A percentile compares a stretch with the other conserved stretches of the same genome.
phyloP scores from a whole-genome alignment of 1,284 basidiomycete genomes.

The Leccinum subrobustum region DNA sequence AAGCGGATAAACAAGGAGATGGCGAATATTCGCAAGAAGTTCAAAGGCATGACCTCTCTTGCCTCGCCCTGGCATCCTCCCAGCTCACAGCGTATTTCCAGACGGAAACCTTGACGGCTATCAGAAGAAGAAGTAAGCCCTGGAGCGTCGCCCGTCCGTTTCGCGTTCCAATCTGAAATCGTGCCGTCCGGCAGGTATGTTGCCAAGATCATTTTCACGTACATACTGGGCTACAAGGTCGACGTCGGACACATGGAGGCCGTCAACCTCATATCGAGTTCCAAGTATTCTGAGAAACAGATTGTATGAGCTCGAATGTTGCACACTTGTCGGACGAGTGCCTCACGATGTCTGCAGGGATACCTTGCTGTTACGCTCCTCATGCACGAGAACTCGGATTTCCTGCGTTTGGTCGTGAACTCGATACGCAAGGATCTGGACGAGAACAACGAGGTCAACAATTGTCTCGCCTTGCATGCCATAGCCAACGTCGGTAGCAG shows the following conservation, averaged over 20 bases:
- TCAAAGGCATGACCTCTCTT: conserved; percentile 68
- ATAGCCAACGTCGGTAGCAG: conserved; percentile 97
- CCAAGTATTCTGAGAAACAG: conserved; percentile 98
- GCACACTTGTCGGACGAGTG: neutral
- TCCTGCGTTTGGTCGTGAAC: conserved; percentile 94
- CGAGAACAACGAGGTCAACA: conserved; percentile 92
- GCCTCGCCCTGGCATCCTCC: conserved; percentile 3
- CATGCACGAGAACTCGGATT: conserved; percentile 98
- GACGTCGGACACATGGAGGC: conserved; percentile 99
- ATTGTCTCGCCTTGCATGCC: conserved; percentile 95
- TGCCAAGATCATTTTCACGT: conserved; percentile 98
- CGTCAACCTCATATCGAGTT: conserved; percentile 93
- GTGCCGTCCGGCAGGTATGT: conserved; percentile 64
- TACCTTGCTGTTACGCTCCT: conserved; percentile 96
- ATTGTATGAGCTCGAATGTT: conserved; percentile 62
- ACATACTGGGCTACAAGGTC: conserved; percentile 98
- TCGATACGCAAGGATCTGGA: conserved; percentile 98
- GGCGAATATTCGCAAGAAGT: conserved; percentile 99
- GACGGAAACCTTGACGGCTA: conserved; percentile 98
- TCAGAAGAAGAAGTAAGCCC: conserved; percentile 94
- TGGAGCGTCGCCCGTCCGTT: conserved; percentile 16
- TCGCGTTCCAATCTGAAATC: conserved; percentile 13
- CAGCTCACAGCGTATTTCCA: conserved; percentile 32
- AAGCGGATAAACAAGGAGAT: conserved; percentile 99
- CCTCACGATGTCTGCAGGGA: conserved; percentile 54